Evolutionary conservation across 2,329 filamentous ascomycete genomes (phyloP), one percentile per base, ranked within the genome.

Genomic region (Aspergillus oerlinghausenensis): DNA sequence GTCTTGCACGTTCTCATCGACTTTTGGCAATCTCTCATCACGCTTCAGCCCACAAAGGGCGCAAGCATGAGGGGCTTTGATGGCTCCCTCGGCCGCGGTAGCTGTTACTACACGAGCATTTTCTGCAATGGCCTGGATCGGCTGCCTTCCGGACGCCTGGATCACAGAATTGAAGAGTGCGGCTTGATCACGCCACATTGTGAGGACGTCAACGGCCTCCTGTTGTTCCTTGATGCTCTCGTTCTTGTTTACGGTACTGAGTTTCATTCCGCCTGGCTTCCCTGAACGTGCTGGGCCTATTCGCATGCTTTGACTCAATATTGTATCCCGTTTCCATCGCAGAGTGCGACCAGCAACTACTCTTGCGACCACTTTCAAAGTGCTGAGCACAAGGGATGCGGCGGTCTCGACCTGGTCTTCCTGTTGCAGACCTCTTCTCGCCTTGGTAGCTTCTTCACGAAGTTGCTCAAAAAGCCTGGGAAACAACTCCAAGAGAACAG

Each of bases 291-390:
- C 90, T 21, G 84, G 84, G 0, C 85, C 85, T 59, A 97, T 96
- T 55, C 88, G 86, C 89, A 96, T 96, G 67, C 88, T 87, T 72
- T 96, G 91, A 1, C 89, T 84, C 11, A 97, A 79, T 60, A 91
- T 86, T 60, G 85, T 88, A 73, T 97, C 93, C 54, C 93, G 84
- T 70, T 96, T 93, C 93, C 93, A 97, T 55, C 93, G 88, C 52
- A 89, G 78, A 67, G 90, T 92, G 56, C 93, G 87, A 10, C 92
- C 93, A 1, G 90, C 89, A 56, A 97, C 86, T 51, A 97, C 83
- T 48, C 88, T 88, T n/a, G 85, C 89, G 25, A 88, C 86, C 10
- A 91, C 89, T 2, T 67, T 70, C 50, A 75, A 63, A 14, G 64
- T 70, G 50, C 55, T 67, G 47, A 64, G 55, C 19, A 77, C 68